Evolutionary conservation across 2,329 filamentous ascomycete genomes (phyloP).

Genomic region (Cordyceps javanica): DNA sequence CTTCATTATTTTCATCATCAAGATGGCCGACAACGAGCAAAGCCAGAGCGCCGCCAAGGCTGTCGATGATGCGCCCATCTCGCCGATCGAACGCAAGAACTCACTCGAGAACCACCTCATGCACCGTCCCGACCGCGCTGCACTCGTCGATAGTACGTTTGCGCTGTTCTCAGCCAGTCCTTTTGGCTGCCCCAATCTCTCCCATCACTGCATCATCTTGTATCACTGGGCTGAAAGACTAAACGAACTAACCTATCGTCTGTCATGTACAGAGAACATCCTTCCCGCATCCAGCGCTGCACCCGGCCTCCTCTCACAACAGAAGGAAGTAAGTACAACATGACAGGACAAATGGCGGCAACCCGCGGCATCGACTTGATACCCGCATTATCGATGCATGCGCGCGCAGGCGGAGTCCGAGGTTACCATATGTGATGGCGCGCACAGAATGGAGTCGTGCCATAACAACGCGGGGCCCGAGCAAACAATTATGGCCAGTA

Average conservation of each 20-base stretch:
- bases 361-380: background rate
- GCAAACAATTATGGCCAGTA: background rate
- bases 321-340: constrained; percentile 55
- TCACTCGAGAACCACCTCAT: constrained; percentile 68
- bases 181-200: background rate
- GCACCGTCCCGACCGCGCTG: constrained; percentile 67
- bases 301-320: constrained; percentile 71
- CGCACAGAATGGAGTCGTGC: background rate
- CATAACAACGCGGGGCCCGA: background rate
- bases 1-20: background rate
- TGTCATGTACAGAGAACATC: constrained; percentile 63
- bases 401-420: background rate
- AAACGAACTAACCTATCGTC: constrained; percentile 18
- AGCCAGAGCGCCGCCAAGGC: constrained; percentile 15
- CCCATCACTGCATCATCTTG: background rate
- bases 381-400: background rate
- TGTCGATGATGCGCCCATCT: constrained; percentile 49
- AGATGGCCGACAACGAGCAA: constrained; percentile 25
- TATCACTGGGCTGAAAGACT: background rate
- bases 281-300: constrained; percentile 73
- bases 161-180: background rate
- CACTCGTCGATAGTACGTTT: constrained; percentile 69
- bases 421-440: background rate
- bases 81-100: constrained; percentile 53
- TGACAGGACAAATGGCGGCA: background rate